Conservation (phyloP, 2,329 filamentous ascomycete genomes). For the Gaeumannomyces tritici region DNA sequence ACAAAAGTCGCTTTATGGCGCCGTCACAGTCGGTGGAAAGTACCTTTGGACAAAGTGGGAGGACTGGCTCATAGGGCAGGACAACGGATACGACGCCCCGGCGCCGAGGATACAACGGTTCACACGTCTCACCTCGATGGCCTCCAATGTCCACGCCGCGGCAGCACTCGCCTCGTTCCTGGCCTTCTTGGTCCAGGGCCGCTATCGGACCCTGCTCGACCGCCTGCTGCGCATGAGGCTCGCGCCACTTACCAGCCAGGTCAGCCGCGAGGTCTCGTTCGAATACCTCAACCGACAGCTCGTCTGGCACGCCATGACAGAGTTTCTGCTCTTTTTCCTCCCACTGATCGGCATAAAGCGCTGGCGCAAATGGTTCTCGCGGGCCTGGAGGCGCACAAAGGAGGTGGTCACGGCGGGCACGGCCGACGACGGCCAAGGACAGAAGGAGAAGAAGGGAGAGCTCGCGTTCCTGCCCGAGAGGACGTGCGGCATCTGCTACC, state of each 20-base stretch:
- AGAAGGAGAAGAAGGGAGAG: constrained; percentile 54
- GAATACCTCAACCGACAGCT: constrained; percentile 96
- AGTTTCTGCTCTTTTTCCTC: constrained; percentile 95
- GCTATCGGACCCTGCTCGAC: constrained; percentile 85
- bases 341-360: constrained; percentile 90
- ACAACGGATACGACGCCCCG: constrained; percentile 54
- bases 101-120: constrained; percentile 40
- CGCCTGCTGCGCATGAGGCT: constrained; percentile 75
- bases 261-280: constrained; percentile 87
- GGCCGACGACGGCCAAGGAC: constrained; percentile 34
- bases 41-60: constrained; percentile 94
- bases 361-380: constrained; percentile 82
- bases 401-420: constrained; percentile 46
- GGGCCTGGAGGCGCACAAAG: constrained; percentile 76
- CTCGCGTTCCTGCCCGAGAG: constrained; percentile 80
- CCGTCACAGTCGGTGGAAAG: constrained; percentile 76
- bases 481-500: constrained; percentile 94
- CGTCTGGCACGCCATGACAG: constrained; percentile 99
- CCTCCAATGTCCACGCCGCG: constrained; percentile 68
- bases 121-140: constrained; percentile 57
- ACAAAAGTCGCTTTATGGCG: constrained; percentile 78
- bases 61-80: constrained; percentile 67
- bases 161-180: constrained; percentile 80
- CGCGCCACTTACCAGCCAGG: constrained; percentile 73
- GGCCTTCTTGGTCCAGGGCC: constrained; percentile 81